Evolutionary conservation across 148 eudicot species (phyloP).

Genomic region (Camellia lanceoleosa): DNA sequence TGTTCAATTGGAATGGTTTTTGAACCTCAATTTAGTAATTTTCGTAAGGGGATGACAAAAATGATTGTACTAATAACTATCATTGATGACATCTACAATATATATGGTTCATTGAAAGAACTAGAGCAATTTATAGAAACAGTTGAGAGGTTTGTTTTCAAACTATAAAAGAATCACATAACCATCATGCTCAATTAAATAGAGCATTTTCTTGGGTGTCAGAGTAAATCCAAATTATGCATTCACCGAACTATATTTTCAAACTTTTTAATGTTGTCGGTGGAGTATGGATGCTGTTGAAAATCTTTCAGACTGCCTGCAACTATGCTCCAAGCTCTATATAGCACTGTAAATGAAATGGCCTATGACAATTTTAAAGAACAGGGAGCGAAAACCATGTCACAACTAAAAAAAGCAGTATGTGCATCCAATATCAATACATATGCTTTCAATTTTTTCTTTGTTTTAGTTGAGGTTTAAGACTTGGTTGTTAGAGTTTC

Average conservation of each 20-base stretch:
- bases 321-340: background rate
- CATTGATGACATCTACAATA: conserved; percentile 33
- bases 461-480: too few species aligned
- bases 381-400: background rate
- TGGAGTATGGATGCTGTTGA: background rate
- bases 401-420: background rate
- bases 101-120: conserved; percentile 24
- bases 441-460: too few species aligned
- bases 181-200: too few species aligned
- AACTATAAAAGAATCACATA: too few species aligned
- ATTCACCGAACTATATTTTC: background rate
- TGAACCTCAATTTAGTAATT: conserved; percentile 6
- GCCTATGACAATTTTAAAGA: background rate
- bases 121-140: conserved; percentile 26
- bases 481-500: too few species aligned
- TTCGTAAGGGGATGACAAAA: conserved; percentile 15
- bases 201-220: background rate
- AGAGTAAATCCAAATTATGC: too few species aligned
- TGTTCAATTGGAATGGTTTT: background rate
- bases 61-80: background rate
- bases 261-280: background rate
- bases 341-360: background rate
- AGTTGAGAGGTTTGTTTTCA: conserved; percentile 23
- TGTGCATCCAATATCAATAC: background rate
- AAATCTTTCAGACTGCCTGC: background rate